Evolutionary conservation across 2,329 filamentous ascomycete genomes (phyloP).

Genomic region (Neurospora sp.): DNA sequence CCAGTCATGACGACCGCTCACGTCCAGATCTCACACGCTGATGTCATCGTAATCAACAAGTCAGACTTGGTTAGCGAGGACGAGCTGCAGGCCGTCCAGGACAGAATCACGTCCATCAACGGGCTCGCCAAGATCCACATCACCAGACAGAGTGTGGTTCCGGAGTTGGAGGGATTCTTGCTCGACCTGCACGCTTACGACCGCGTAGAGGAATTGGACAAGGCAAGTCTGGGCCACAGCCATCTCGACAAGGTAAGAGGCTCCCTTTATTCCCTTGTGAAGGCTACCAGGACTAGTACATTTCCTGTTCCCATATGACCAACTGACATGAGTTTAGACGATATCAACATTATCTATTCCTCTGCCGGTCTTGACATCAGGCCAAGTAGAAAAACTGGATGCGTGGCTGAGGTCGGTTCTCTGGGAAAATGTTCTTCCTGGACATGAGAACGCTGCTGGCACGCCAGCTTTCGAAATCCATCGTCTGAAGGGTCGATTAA

Average conservation of each 20-base stretch:
- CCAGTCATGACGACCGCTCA: conserved; percentile 84
- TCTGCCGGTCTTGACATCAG: conserved; percentile 47
- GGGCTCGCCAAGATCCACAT: conserved; percentile 75
- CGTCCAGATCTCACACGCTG: conserved; percentile 91
- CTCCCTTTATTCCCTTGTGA: background rate
- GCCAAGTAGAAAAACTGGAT: conserved; percentile 58
- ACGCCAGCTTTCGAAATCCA: conserved; percentile 64
- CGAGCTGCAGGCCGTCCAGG: conserved; percentile 60
- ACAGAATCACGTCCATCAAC: conserved; percentile 77
- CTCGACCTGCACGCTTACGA: conserved; percentile 92
- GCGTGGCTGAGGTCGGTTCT: conserved; percentile 73
- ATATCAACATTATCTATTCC: conserved; percentile 75
- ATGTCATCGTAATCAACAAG: conserved; percentile 93
- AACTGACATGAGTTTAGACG: conserved; percentile 40
- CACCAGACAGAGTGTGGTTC: conserved; percentile 71
- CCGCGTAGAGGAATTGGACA: conserved; percentile 63
- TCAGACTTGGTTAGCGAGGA: conserved; percentile 65
- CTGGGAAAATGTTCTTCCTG: conserved; percentile 65
- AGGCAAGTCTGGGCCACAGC: conserved; percentile 69
- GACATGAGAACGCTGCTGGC: conserved; percentile 23
- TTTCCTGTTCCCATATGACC: background rate
- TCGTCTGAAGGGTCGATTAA: conserved; percentile 72
- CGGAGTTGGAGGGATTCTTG: conserved; percentile 73
- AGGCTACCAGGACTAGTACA: background rate
- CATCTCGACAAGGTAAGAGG: conserved; percentile 78